Evolutionary conservation across 257 asterid species (phyloP).

Genomic region (Eucommia ulmoides): DNA sequence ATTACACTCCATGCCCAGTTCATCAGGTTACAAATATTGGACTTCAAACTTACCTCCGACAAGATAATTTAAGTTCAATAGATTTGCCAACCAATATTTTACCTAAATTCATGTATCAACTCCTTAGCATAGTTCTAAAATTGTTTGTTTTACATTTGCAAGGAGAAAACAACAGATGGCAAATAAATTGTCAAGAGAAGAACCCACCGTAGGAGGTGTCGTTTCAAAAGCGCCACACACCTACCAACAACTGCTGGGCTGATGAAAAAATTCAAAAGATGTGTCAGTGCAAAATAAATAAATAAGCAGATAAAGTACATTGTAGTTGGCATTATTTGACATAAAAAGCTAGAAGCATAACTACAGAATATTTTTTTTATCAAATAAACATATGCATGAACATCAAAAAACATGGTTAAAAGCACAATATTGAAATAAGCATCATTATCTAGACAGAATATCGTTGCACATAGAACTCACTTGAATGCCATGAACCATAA

Average conservation of each 20-base stretch:
- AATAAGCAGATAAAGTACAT: not conserved
- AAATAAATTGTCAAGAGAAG: too few species aligned
- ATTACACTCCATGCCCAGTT: too few species aligned
- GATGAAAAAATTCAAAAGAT: conserved; percentile 18
- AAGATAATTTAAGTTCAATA: too few species aligned
- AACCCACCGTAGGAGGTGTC: conserved; percentile 77
- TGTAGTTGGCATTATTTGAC: not conserved
- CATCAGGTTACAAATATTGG: too few species aligned
- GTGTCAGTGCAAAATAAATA: conserved; percentile 8
- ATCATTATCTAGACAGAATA: not conserved
- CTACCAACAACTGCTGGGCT: conserved; percentile 99
- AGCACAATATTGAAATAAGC: not conserved
- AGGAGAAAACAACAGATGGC: not conserved
- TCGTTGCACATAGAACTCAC: not conserved
- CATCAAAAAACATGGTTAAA: not conserved
- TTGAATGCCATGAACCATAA: not conserved
- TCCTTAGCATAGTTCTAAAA: not conserved
- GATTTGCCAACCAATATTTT: too few species aligned
- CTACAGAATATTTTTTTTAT: too few species aligned
- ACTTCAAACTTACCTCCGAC: too few species aligned
- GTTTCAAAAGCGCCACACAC: conserved; percentile 87
- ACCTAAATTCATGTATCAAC: not conserved
- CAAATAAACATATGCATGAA: not conserved
- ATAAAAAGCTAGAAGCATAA: not conserved
- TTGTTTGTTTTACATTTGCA: not conserved